Evolutionary conservation across 345 rosid genomes (phyloP), one percentile per base, ranked within the genome.

Genomic region (Stellera chamaejasme): DNA sequence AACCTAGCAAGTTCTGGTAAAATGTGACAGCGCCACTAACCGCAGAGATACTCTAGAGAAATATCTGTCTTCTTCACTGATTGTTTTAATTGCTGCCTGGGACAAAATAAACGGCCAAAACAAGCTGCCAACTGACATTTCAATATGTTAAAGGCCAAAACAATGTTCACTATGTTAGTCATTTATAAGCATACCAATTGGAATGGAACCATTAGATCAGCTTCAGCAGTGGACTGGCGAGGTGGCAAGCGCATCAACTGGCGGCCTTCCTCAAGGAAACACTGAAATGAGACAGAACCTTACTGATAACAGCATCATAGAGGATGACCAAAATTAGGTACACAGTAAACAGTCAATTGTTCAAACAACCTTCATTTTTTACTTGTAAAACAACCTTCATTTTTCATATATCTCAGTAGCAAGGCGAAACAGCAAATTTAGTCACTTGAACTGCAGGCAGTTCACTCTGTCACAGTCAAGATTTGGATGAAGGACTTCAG

Each of bases 151-250:
- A n/a, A 8, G 39, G 39, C 39, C 39, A 32, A 5, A 32, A 32
- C 9, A 5, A 32, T 32, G 39, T 32, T 44, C 42, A 59, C 23
- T 41, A 23, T 15, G n/a, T 12, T 45, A 43, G 23, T 41, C 27
- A 47, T n/a, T 26, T 16, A 4, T 32, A 23, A 62, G 77, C 87
- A 76, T 81, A 89, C 98, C 81, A 92, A 65, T 85, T 82, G 97
- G 67, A 92, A 92, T 26, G 98, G 96, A 68, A 92, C 79, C 93
- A 82, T 79, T 54, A 92, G 94, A 79, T 92, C 98, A 79, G 97
- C 88, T 77, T 84, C 97, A 48, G 96, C 98, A 68, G 96, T 84
- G 58, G 95, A 82, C 67, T 86, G 98, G 56, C 89, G 97, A 59
- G 97, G 98, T 16, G 98, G 97, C 63, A 92, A 74, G 61, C 95